Conservation (phyloP, 2,329 filamentous ascomycete genomes). For the Clonostachys byssicola region DNA sequence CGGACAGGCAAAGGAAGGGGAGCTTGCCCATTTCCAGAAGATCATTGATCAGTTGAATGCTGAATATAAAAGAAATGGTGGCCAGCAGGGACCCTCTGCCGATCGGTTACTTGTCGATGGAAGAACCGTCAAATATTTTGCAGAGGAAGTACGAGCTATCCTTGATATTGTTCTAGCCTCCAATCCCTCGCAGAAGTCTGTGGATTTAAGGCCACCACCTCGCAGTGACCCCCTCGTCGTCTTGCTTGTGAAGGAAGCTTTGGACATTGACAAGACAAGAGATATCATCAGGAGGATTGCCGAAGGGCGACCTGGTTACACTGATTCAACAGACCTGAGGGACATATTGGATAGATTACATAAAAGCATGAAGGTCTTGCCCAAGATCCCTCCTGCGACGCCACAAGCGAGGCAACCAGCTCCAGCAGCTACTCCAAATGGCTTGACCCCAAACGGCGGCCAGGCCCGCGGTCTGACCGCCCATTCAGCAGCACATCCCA, state of each 20-base stretch:
- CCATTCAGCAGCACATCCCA: constrained; percentile 9
- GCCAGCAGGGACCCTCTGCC: constrained; percentile 46
- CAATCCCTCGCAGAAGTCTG: constrained; percentile 51
- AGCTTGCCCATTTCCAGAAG: constrained; percentile 71
- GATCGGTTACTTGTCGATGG: constrained; percentile 51
- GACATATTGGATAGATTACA: constrained; percentile 43
- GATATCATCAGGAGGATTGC: constrained; percentile 51
- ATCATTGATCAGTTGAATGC: constrained; percentile 76
- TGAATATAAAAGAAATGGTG: constrained; percentile 49
- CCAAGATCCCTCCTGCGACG: not conserved
- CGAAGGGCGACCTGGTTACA: constrained; percentile 41
- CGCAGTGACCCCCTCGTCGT: constrained; percentile 53
- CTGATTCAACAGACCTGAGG: constrained; percentile 51
- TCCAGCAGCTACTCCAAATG: not conserved
- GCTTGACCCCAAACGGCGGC: not conserved
- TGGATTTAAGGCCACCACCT: constrained; percentile 45
- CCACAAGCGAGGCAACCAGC: not conserved
- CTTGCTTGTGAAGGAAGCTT: constrained; percentile 49
- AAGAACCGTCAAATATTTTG: constrained; percentile 55
- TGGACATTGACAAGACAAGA: constrained; percentile 45
- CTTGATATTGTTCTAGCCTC: constrained; percentile 55
- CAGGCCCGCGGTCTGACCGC: constrained; percentile 3
- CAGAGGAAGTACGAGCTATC: constrained; percentile 52
- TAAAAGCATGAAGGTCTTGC: constrained; percentile 30
- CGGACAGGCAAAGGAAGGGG: constrained; percentile 65